Conservation (phyloP, 192 early-diverging fungal genomes). For the Umbelopsis isabellina region DNA sequence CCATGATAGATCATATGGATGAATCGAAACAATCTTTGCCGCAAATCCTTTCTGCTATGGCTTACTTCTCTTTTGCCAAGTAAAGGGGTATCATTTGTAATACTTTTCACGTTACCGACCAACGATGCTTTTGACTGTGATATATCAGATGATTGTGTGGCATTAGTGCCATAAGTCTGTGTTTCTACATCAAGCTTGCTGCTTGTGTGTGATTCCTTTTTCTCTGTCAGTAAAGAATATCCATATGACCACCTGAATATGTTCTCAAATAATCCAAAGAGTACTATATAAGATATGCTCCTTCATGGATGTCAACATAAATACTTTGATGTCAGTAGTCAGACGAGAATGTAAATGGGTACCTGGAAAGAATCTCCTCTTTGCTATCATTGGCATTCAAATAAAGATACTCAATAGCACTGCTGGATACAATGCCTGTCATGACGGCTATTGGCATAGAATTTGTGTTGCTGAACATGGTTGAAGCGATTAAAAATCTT, state of each 20-base stretch:
- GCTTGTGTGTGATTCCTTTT: conserved; percentile 17
- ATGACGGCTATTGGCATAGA: conserved; percentile 58
- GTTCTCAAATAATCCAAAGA: conserved; percentile 77
- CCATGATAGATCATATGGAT: conserved; percentile 30
- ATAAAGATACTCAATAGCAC: conserved; percentile 43
- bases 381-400: not conserved
- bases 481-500: conserved; percentile 47
- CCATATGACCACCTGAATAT: conserved; percentile 81
- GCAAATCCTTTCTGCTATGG: not conserved
- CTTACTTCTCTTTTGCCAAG: not conserved
- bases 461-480: conserved; percentile 60
- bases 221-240: conserved; percentile 53
- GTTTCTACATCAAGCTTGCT: not conserved
- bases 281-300: conserved; percentile 72
- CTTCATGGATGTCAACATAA: conserved; percentile 30
- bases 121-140: no score
- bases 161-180: not conserved
- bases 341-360: not conserved
- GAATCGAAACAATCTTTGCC: not conserved
- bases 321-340: not conserved
- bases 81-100: no score
- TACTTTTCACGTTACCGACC: no score
- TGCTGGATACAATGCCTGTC: conserved; percentile 54
- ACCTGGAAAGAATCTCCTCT: conserved; percentile 2
- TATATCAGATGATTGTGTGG: not conserved